Evolutionary conservation across 495 filamentous ascomycete species (phyloP), one percentile per base, ranked within the genome.

Genomic region (Chlorociboria aeruginascens): DNA sequence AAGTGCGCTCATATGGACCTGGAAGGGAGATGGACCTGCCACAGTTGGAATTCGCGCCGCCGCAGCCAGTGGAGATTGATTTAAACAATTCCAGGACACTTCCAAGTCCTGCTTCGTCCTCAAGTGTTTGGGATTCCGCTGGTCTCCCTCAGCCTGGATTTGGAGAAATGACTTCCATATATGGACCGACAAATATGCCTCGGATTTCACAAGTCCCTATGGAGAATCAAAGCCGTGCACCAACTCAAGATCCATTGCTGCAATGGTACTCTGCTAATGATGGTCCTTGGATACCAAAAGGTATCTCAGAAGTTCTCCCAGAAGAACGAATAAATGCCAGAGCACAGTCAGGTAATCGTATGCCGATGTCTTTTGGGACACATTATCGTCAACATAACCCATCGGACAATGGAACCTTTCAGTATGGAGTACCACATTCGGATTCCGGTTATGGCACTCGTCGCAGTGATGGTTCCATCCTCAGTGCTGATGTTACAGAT

Each of bases 381-480:
- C 47, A 51, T 10, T 59, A 61, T 39, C 44, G 59, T 43, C 49
- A 56, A 30, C 44, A 57, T 12, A 64, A 61, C 10, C 60, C 63
- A 8, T 83, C 79, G 3, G 81, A 84, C 45, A 68, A 63, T 38
- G 79, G 70, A 30, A 77, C 74, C 16, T 66, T 77, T 46, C 66
- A 63, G 33, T 71, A 69, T 30, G 66, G 68, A 12, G 64, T 67
- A 8, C 64, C 67, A 12, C 49, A 43, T 2, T 74, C 70, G 1
- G 82, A 86, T 55, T 85, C 82, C 7, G 81, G 75, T 11, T 85
- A 85, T 58, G 75, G 68, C 8, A 81, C 73, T 45, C 59, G 55
- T 30, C 55, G 46, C 38, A 59, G 49, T 49, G 49, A 45, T 39
- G 53, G 28, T 11, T 59, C 56, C 16, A 48, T 59, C 6, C 54